Evolutionary conservation across 495 filamentous ascomycete genomes (phyloP), one percentile per base, ranked within the genome.

Genomic region (Opeltia flavorubescens): DNA sequence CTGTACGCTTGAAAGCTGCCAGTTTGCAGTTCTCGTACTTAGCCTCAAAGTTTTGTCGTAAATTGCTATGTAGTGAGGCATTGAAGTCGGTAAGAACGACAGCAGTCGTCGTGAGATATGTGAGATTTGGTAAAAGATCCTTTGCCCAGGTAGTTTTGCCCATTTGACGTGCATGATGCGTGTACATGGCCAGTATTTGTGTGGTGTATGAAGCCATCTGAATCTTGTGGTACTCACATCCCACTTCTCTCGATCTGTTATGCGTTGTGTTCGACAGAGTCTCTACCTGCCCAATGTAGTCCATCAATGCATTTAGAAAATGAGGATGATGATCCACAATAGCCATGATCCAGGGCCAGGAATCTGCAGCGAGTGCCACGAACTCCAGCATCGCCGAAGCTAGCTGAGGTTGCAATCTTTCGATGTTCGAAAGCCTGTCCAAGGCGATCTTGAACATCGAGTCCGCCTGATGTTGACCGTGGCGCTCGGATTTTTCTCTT

Each of bases 281-380:
- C 28, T 65, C 69, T 41, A 89, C 56, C 28, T 73, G 72, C 17
- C 77, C 77, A 23, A 87, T 75, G 57, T 81, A 85, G 21, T 70
- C 70, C 11, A 82, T 72, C 21, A 95, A 71, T 46, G 74, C 68
- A 12, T 66, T 64, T 40, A 95, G 70, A 52, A 94, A 94, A 5
- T 63, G 65, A 23, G 72, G 63, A 57, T 95, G 84, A 46, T 78
- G 80, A 42, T 80, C 78, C 17, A 94, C 62, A 27, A 80, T 75
- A 27, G 80, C 76, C 46, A 88, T 86, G 6, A 84, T 84, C 82
- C 91, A 89, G 8, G 86, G 84, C 89, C 87, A 95, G 55, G 82
- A 81, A 61, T 94, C 89, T 61, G 89, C 86, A 9, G 87, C 83
- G 3, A 79, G 72, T 7, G 80, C 77, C 27, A 96, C 77, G 59